Percentiles rank a stretch among this genome's conserved stretches.
Conservation (phyloP, 495 filamentous ascomycete genomes). For the Aspergillus mulundensis region DNA sequence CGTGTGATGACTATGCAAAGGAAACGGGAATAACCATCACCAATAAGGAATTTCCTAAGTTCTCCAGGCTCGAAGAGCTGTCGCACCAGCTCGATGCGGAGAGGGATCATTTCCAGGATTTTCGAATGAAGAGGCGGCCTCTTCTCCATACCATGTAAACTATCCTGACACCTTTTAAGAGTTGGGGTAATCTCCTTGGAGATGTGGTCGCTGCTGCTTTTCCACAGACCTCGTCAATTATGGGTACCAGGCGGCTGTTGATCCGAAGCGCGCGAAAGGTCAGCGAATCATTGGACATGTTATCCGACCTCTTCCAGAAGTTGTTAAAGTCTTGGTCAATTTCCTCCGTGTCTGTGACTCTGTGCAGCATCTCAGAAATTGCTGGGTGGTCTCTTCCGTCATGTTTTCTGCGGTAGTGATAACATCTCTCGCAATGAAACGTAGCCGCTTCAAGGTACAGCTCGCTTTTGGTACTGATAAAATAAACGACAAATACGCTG, state of each 20-base stretch:
- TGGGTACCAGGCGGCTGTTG: slow-evolving; percentile 27
- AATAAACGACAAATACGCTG: no score
- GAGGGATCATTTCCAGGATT: not conserved
- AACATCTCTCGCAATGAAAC: no score
- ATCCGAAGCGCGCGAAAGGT: slow-evolving; percentile 24
- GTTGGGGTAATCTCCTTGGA: slow-evolving; percentile 11
- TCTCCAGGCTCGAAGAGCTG: not conserved
- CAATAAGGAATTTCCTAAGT: not conserved
- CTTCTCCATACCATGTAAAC: not conserved
- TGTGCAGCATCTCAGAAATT: slow-evolving; percentile 17
- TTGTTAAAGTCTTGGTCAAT: not conserved
- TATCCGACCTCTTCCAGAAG: slow-evolving; percentile 19
- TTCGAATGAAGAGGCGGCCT: not conserved
- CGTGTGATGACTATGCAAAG: slow-evolving; percentile 14
- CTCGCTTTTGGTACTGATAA: no score
- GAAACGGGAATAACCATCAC: not conserved
- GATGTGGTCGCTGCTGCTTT: slow-evolving; percentile 12
- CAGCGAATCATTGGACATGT: slow-evolving; percentile 22
- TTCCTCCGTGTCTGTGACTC: slow-evolving; percentile 12
- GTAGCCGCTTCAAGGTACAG: no score
- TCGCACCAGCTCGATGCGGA: not conserved
- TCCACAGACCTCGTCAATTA: slow-evolving; percentile 23
- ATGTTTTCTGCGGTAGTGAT: no score
- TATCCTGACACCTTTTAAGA: not conserved
- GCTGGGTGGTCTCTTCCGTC: no score